Conservation (phyloP, 2,329 filamentous ascomycete genomes). For the Dryadomyces quercivorus region DNA sequence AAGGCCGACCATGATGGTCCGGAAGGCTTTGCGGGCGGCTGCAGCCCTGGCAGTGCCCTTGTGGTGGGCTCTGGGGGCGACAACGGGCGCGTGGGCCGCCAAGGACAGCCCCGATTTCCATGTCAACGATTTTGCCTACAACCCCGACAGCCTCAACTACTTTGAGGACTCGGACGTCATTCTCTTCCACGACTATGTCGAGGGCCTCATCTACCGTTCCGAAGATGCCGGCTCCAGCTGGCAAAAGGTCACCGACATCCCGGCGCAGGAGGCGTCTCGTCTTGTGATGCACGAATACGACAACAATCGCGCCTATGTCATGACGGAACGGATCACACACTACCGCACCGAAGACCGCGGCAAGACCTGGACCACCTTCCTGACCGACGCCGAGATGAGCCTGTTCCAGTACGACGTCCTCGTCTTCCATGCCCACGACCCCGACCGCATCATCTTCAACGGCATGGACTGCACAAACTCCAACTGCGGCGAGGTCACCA, state of each 20-base stretch:
- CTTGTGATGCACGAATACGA: constrained; percentile 72
- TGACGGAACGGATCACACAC: constrained; percentile 58
- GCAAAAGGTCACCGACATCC: constrained; percentile 52
- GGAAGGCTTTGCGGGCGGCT: constrained; percentile 31
- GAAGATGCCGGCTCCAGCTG: constrained; percentile 70
- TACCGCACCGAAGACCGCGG: constrained; percentile 78
- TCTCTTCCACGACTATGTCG: constrained; percentile 56
- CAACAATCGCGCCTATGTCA: constrained; percentile 63
- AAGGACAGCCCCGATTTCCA: constrained; percentile 55
- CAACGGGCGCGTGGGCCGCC: constrained; percentile 18
- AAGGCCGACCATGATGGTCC: constrained; percentile 39
- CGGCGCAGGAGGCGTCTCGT: constrained; percentile 47
- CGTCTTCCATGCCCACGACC: constrained; percentile 72
- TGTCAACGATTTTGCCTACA: constrained; percentile 51
- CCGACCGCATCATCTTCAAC: constrained; percentile 77
- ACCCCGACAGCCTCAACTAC: constrained; percentile 65
- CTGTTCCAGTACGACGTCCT: constrained; percentile 41
- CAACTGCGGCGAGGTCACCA: constrained; percentile 49
- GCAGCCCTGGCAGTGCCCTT: constrained; percentile 38
- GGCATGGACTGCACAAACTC: constrained; percentile 55
- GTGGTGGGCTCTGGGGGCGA: constrained; percentile 6
- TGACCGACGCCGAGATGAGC: constrained; percentile 45
- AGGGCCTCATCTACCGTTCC: constrained; percentile 62
- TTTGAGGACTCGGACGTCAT: constrained; percentile 82
- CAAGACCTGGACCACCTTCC: constrained; percentile 67